Base-by-base conservation (phyloP, 768 basidiomycete genomes). In the Auricularia heimuer region DNA sequence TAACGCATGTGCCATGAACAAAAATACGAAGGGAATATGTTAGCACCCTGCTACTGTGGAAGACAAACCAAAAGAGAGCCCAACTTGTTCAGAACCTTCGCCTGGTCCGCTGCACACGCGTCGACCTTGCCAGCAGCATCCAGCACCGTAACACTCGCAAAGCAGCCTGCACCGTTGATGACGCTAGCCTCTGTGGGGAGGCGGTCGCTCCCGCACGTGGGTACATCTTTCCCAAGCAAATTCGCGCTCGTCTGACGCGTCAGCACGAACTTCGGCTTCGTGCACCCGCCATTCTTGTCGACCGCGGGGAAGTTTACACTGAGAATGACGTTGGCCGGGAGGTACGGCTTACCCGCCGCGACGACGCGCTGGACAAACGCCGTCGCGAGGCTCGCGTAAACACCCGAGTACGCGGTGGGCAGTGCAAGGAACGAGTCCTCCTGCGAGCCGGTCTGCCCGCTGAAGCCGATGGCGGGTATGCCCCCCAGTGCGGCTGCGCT, bases 371-470 rank as follows among this genome's bases (percentile, higher is more conserved):
- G 58, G 39, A 77, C 70, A 69, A 83, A 77, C 67, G 73, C 75
- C 35, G 79, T 70, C 62, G 77, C 75, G 56, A 83, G 79, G 12
- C 73, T 65, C 29, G 82, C 74, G 71, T 83, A 83, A 63, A 78
- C 74, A 60, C 71, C 67, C 7, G 81, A 79, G 14, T 80, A 75
- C 24, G 70, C 64, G 2, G 78, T 75, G 16, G 70, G 67, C 67
- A 83, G 80, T 18, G 81, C 82, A 24, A 82, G 83, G 73, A 78
- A 84, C 2, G 81, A 82, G 14, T 81, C 79, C 62, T 78, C 74
- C 7, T 42, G 39, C 0, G 77, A 73, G 14, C 76, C 80, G n/a
- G 76, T 73, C 14, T 68, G 68, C 24, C 76, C 79, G 14, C 81
- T 82, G 73, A 82, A 82, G 0, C 82, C 82, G 37, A 79, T 75